A percentile compares a stretch with the other conserved stretches of the same genome.
Evolutionary conservation across 306 rosid genomes (phyloP).

Genomic region (Castanospermum australe): DNA sequence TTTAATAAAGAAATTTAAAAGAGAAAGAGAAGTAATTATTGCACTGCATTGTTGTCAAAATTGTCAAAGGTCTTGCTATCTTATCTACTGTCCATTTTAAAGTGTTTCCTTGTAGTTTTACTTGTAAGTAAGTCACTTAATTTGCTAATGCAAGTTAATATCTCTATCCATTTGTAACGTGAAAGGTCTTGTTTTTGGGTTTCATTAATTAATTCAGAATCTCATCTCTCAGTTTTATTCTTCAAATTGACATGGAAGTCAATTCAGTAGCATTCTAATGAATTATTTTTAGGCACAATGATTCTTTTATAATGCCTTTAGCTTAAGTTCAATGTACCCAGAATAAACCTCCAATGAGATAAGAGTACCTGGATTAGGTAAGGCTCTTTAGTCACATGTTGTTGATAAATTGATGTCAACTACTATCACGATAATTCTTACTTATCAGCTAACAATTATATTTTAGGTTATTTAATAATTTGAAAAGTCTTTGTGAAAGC

Average conservation of each 20-base stretch:
- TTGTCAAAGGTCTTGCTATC: not conserved
- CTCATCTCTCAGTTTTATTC: not conserved
- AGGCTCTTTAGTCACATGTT: slow-evolving; percentile 18
- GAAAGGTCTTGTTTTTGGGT: not conserved
- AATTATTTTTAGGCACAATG: not conserved
- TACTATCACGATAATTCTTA: not conserved
- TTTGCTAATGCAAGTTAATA: not conserved
- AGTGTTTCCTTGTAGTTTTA: not conserved
- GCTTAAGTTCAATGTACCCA: not conserved
- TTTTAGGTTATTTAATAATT: not conserved
- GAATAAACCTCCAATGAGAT: not conserved
- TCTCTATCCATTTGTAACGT: not conserved
- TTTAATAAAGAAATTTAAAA: not conserved
- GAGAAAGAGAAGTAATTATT: not conserved
- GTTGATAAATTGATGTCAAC: slow-evolving; percentile 25
- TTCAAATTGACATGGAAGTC: not conserved
- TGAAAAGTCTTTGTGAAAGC: slow-evolving; percentile 4
- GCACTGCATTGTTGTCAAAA: not conserved
- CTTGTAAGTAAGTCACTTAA: not conserved
- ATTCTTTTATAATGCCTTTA: not conserved
- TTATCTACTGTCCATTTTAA: not conserved
- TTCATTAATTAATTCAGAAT: not conserved
- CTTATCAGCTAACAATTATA: not conserved
- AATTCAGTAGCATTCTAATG: not conserved
- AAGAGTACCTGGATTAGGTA: slow-evolving; percentile 12